A percentile compares a stretch with the other conserved stretches of the same genome.
phyloP scores from a whole-genome alignment of 805 yeast species.

The Cyberlindnera mississippiensis region DNA sequence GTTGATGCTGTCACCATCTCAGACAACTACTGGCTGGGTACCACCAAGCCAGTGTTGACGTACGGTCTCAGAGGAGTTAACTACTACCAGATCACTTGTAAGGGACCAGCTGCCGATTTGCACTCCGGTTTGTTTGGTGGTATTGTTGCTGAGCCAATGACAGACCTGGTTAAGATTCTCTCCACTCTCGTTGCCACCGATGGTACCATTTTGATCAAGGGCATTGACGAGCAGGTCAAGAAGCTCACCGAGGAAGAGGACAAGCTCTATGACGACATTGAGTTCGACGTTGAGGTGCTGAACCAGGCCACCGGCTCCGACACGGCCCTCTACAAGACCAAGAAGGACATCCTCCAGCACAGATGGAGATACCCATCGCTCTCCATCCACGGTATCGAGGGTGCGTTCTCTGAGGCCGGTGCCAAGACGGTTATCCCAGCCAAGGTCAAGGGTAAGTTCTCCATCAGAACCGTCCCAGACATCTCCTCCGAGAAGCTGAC shows the following conservation, averaged over 20 bases:
- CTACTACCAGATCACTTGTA: constrained; percentile 77
- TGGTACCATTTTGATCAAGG: constrained; percentile 86
- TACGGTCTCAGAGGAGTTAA: constrained; percentile 97
- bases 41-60: constrained; percentile 93
- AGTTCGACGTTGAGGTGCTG: constrained; percentile 78
- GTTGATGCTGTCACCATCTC: constrained; percentile 95
- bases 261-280: constrained; percentile 77
- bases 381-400: constrained; percentile 95
- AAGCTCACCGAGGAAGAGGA: constrained; percentile 82
- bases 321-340: constrained; percentile 71
- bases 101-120: constrained; percentile 95
- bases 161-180: constrained; percentile 80
- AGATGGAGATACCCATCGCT: constrained; percentile 99
- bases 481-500: constrained; percentile 79
- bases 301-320: constrained; percentile 86
- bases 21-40: constrained; percentile 98
- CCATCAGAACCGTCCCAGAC: constrained; percentile 96
- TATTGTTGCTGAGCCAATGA: constrained; percentile 94
- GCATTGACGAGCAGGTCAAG: constrained; percentile 91
- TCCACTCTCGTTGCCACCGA: constrained; percentile 70
- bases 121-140: constrained; percentile 99
- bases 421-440: constrained; percentile 99
- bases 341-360: constrained; percentile 88
- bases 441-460: constrained; percentile 88
- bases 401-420: constrained; percentile 92